Conservation (phyloP, 257 asterid species). For the Nicotiana undulata region DNA sequence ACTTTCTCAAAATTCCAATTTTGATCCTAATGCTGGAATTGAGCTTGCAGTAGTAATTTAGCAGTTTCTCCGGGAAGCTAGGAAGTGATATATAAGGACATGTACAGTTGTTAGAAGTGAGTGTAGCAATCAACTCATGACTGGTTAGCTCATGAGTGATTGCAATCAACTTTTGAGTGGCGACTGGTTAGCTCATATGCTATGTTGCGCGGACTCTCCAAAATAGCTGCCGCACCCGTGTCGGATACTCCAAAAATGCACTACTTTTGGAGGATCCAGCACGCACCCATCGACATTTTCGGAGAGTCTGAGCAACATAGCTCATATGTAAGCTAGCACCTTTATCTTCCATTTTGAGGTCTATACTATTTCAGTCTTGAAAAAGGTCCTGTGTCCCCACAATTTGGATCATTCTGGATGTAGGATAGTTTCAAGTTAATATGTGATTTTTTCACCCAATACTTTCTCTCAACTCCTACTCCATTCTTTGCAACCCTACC, state of each 20-base stretch:
- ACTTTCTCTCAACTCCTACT: not conserved
- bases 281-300: too few relatives aligned
- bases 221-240: too few relatives aligned
- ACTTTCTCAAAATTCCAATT: not conserved
- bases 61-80: slow-evolving; percentile 1
- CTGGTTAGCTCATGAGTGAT: not conserved
- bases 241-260: too few relatives aligned
- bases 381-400: not conserved
- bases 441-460: not conserved
- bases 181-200: not conserved
- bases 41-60: not conserved
- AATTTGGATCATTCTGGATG: not conserved
- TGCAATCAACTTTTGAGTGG: not conserved
- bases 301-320: too few relatives aligned
- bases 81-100: not conserved
- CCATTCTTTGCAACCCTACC: not conserved
- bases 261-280: too few relatives aligned
- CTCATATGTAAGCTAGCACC: not conserved
- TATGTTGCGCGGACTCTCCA: too few relatives aligned
- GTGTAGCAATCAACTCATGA: not conserved
- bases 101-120: not conserved
- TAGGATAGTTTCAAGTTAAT: not conserved
- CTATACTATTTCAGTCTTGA: not conserved
- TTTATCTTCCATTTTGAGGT: not conserved
- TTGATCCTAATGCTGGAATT: not conserved